A percentile compares a stretch with the other conserved stretches of the same genome.
phyloP scores from a whole-genome alignment of 257 asterid species.

The Solanum chilense region DNA sequence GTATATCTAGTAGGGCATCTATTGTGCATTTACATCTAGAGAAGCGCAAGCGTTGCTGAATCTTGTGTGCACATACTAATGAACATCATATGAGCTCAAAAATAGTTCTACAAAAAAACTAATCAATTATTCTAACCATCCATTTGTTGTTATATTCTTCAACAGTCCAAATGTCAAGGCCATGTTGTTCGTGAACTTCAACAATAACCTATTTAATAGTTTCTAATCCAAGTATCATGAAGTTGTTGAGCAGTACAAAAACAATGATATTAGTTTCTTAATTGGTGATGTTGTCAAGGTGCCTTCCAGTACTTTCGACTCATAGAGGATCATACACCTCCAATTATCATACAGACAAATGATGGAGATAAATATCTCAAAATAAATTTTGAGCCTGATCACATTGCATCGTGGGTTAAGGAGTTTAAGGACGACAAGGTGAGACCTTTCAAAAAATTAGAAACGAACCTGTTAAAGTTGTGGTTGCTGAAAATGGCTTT shows the following conservation, averaged over 20 bases:
- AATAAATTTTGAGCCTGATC: conserved; percentile 64
- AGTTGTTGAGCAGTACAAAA: conserved; percentile 60
- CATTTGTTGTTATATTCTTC: too few species aligned
- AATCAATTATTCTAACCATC: too few species aligned
- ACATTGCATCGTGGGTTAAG: conserved; percentile 66
- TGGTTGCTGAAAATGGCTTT: conserved; percentile 62
- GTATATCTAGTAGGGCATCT: too few species aligned
- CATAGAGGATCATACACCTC: conserved; percentile 73
- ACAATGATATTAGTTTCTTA: conserved; percentile 52
- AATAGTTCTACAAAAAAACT: too few species aligned
- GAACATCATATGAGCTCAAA: too few species aligned
- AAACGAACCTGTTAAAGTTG: conserved; percentile 65
- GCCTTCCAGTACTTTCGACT: conserved; percentile 95
- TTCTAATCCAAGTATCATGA: conserved; percentile 64
- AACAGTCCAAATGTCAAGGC: conserved; percentile 21
- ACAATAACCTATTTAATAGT: conserved; percentile 27
- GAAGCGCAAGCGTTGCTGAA: too few species aligned
- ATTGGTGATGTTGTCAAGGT: conserved; percentile 76
- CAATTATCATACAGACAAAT: conserved; percentile 54
- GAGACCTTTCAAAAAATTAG: conserved; percentile 50
- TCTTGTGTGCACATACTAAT: too few species aligned
- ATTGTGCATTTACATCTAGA: too few species aligned
- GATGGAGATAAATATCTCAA: conserved; percentile 66
- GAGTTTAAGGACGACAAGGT: conserved; percentile 60
- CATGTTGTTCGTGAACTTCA: conserved; percentile 64